These are phyloP conservation scores for Aspergillus leporis DNA, from an alignment of 495 filamentous ascomycete species.

Conservation along the genomic window DNA sequence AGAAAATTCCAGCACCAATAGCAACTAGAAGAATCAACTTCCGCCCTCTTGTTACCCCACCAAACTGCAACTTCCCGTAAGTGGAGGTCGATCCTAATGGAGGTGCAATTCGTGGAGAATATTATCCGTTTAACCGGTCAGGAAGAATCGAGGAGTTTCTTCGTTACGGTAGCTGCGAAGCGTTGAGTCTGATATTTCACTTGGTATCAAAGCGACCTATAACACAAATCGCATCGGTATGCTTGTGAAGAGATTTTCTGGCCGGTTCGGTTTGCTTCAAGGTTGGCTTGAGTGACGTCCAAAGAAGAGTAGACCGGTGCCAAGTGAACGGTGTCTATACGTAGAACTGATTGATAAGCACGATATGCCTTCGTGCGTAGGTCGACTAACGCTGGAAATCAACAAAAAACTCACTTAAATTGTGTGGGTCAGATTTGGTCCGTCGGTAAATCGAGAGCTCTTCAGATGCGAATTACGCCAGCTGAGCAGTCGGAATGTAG, in stretches of 20 bases:
- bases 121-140: constrained; percentile 5
- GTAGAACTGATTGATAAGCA: constrained; percentile 2
- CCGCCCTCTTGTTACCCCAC: constrained; percentile 35
- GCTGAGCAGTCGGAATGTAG: constrained; percentile 6
- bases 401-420: constrained; percentile 13
- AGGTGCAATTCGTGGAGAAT: constrained; percentile 4
- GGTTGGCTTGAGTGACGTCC: constrained; percentile 6
- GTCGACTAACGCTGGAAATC: neutral
- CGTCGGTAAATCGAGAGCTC: constrained; percentile 18
- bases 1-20: constrained; percentile 32
- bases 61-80: constrained; percentile 31
- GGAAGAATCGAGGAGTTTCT: constrained; percentile 7
- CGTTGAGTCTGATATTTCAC: neutral
- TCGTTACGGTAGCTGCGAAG: neutral
- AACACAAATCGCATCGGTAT: constrained; percentile 36
- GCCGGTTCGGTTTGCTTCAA: constrained; percentile 5
- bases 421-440: constrained; percentile 15
- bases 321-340: neutral
- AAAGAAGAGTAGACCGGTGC: neutral
- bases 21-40: constrained; percentile 29
- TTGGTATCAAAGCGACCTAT: constrained; percentile 19
- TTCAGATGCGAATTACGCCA: constrained; percentile 5
- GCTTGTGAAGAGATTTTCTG: neutral
- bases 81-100: constrained; percentile 26
- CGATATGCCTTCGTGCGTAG: neutral